Evolutionary conservation across 179 eudicot genomes (phyloP).

Genomic region (Silene noctiflora): DNA sequence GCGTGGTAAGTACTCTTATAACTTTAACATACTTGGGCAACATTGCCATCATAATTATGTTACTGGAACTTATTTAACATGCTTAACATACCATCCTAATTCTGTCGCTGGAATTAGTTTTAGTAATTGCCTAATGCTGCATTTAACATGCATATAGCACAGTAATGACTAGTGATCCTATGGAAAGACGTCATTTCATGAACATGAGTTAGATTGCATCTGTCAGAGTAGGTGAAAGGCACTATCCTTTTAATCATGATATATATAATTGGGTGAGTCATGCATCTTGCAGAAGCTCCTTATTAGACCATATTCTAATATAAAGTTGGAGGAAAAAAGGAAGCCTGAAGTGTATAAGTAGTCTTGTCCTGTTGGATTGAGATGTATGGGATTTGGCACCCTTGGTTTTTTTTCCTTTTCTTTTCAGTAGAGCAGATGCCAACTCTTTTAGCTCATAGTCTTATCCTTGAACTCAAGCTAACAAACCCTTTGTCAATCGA

Average conservation of each 20-base stretch:
- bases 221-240: background rate
- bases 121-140: background rate
- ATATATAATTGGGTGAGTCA: background rate
- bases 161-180: background rate
- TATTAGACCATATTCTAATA: background rate
- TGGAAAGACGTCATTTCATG: background rate
- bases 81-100: too few species aligned
- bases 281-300: background rate
- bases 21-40: background rate
- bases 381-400: background rate
- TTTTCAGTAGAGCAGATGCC: background rate
- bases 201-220: background rate
- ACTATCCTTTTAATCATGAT: background rate
- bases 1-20: constrained; percentile 48
- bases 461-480: background rate
- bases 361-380: background rate
- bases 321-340: background rate
- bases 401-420: background rate
- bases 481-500: background rate
- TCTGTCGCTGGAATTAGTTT: background rate
- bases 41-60: too few species aligned
- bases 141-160: background rate
- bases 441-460: background rate
- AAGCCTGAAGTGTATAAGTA: background rate
- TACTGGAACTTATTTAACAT: too few species aligned